These are phyloP conservation scores for Microstroma glucosiphilum DNA, from an alignment of 1,284 basidiomycete species.

Conservation along the genomic window DNA sequence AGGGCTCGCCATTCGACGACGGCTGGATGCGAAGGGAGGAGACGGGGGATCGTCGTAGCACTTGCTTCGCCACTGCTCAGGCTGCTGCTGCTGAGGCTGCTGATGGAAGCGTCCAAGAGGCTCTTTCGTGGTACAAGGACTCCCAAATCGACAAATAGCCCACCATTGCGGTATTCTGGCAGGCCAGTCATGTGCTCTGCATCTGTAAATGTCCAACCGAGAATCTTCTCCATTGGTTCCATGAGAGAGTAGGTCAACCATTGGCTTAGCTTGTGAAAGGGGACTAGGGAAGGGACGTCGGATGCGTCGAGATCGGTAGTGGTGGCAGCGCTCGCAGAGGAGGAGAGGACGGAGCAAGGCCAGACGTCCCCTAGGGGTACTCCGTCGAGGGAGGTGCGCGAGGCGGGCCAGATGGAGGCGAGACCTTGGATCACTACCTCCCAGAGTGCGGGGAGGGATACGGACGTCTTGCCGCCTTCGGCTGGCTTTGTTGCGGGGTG, in stretches of 20 bases:
- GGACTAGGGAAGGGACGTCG: conserved; percentile 59
- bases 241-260: conserved; percentile 58
- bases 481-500: conserved; percentile 48
- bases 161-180: conserved; percentile 52
- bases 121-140: conserved; percentile 24
- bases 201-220: conserved; percentile 71
- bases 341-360: conserved; percentile 54
- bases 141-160: conserved; percentile 76
- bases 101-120: conserved; percentile 56
- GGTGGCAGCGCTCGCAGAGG: too few species aligned
- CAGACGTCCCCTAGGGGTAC: conserved; percentile 80
- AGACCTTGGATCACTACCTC: conserved; percentile 72
- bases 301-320: not conserved
- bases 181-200: conserved; percentile 64
- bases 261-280: conserved; percentile 87
- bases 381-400: conserved; percentile 63
- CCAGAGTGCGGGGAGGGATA: conserved; percentile 60
- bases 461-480: conserved; percentile 27
- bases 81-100: conserved; percentile 25
- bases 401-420: conserved; percentile 75
- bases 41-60: conserved; percentile 54
- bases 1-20: conserved; percentile 92
- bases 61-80: conserved; percentile 53
- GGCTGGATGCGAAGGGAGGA: conserved; percentile 74
- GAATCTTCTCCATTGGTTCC: conserved; percentile 43